phyloP scores from a whole-genome alignment of 805 yeast species.

The Ogataea degrootiae region DNA sequence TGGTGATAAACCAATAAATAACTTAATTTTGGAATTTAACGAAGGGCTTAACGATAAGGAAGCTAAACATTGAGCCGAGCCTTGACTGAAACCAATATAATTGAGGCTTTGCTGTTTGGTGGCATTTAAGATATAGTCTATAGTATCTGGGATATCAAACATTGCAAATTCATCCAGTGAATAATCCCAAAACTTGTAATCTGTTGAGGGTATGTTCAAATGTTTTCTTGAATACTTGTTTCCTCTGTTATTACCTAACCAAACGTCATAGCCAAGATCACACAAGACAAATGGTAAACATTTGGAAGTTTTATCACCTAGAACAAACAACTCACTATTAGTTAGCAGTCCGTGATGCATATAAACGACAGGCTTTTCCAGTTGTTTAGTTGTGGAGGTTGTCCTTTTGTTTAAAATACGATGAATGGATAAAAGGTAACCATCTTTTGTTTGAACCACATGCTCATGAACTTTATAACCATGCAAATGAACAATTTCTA shows the following conservation, averaged over 20 bases:
- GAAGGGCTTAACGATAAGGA: slow-evolving; percentile 62
- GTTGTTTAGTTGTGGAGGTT: slow-evolving; percentile 1
- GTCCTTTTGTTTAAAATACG: slow-evolving; percentile 39
- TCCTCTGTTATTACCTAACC: slow-evolving; percentile 91
- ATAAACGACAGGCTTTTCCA: slow-evolving; percentile 48
- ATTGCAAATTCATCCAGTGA: slow-evolving; percentile 88
- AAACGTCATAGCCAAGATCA: slow-evolving; percentile 85
- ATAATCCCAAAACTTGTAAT: slow-evolving; percentile 76
- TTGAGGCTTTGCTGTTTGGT: slow-evolving; percentile 44
- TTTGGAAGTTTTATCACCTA: slow-evolving; percentile 39
- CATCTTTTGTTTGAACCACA: slow-evolving; percentile 71
- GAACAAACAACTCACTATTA: slow-evolving; percentile 66
- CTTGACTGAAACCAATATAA: slow-evolving; percentile 90
- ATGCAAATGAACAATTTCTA: slow-evolving; percentile 30
- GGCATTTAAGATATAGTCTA: slow-evolving; percentile 60
- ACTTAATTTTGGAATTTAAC: slow-evolving; percentile 50
- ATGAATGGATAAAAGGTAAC: slow-evolving; percentile 74
- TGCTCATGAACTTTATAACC: slow-evolving; percentile 76
- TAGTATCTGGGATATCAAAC: slow-evolving; percentile 81
- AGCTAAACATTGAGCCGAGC: slow-evolving; percentile 91
- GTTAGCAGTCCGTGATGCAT: slow-evolving; percentile 88
- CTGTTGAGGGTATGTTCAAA: slow-evolving; percentile 33
- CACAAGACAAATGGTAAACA: slow-evolving; percentile 67
- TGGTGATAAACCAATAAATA: slow-evolving; percentile 83
- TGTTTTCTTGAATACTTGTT: slow-evolving; percentile 89